phyloP scores from a whole-genome alignment of 1,284 basidiomycete genomes.

The Puccinia hordei region DNA sequence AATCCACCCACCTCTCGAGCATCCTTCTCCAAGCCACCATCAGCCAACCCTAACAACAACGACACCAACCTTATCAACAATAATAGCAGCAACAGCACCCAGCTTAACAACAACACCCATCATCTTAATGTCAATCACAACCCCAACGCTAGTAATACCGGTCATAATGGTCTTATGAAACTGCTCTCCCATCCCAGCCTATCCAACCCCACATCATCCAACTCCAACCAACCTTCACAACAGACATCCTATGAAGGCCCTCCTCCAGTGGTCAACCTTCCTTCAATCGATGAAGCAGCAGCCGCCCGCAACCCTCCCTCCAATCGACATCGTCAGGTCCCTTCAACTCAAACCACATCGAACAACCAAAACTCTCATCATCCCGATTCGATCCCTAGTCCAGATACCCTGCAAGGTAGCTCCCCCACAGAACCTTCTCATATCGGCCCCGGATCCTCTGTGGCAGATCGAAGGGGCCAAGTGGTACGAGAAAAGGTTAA shows the following conservation, averaged over 20 bases:
- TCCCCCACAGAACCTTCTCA: not conserved
- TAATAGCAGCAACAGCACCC: too few relatives aligned
- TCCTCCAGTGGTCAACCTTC: slow-evolving; percentile 29
- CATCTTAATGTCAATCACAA: too few relatives aligned
- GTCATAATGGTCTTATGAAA: not conserved
- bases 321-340: not conserved
- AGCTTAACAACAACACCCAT: too few relatives aligned
- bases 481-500: slow-evolving; percentile 38
- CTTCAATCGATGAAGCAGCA: slow-evolving; percentile 22
- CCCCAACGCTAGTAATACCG: too few relatives aligned
- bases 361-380: slow-evolving; percentile 3
- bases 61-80: not conserved
- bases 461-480: slow-evolving; percentile 38
- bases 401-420: not conserved
- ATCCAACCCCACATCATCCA: not conserved
- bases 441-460: slow-evolving; percentile 15
- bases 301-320: not conserved
- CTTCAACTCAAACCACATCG: not conserved
- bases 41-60: not conserved
- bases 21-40: slow-evolving; percentile 28
- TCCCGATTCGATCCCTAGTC: not conserved
- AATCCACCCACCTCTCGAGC: not conserved
- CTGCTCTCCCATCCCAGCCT: slow-evolving; percentile 3
- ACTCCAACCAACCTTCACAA: slow-evolving; percentile 4
- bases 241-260: slow-evolving; percentile 23